Evolutionary conservation across 2,329 filamentous ascomycete genomes (phyloP).

Genomic region (Talaromyces marneffei): DNA sequence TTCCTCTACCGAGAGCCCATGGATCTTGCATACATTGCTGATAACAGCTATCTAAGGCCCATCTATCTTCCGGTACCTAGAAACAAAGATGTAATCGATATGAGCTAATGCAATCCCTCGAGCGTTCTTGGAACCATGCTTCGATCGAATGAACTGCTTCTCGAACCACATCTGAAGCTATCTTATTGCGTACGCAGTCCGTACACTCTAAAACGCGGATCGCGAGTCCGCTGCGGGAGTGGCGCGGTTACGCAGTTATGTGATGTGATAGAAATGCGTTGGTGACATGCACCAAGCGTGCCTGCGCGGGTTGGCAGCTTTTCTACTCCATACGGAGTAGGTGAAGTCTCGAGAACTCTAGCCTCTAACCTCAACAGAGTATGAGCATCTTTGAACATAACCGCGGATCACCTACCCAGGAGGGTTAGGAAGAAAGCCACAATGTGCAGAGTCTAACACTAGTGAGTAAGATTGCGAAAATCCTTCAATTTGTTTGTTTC

Average conservation of each 20-base stretch:
- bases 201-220: not conserved
- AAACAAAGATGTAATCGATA: not conserved
- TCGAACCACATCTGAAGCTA: not conserved
- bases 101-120: not conserved
- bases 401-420: conserved; percentile 1
- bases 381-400: not conserved
- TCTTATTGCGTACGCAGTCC: not conserved
- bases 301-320: not conserved
- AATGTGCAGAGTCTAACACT: not conserved
- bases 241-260: not conserved
- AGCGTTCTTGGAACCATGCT: not conserved
- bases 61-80: not conserved
- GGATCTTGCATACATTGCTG: too few relatives aligned
- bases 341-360: not conserved
- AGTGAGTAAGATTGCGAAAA: not conserved
- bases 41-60: not conserved
- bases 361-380: too few relatives aligned
- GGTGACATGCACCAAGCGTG: too few relatives aligned
- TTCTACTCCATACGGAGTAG: too few relatives aligned
- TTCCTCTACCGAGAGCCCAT: not conserved
- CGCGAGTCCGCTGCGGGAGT: not conserved
- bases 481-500: not conserved
- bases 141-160: not conserved
- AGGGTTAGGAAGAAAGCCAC: not conserved
- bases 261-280: not conserved